Base-by-base conservation (phyloP, 768 basidiomycete species). In the Phanerochaete sordida region DNA sequence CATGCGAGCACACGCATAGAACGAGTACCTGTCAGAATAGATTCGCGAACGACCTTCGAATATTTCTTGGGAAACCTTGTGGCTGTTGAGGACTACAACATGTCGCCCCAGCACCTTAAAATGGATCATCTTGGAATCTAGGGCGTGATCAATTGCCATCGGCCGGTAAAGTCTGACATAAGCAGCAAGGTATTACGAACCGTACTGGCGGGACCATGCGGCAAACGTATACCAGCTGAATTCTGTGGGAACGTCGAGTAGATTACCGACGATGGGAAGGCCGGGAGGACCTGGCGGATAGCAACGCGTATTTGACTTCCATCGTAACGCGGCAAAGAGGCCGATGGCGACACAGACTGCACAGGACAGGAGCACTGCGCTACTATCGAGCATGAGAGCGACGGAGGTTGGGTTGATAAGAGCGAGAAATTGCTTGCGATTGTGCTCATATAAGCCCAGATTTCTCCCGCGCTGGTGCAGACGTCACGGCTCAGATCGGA, bases 1-100 rank as follows among this genome's bases (percentile, higher is more conserved):
- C n/a, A n/a, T n/a, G 37, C 21, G 24, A 7, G 2, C 12, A 31
- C 3, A 31, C 27, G n/a, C 2, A 15, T 39, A 16, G 31, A 27
- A 24, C 37, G 27, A 31, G 1, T 2, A 51, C 46, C 50, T 55
- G 48, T 60, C 59, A 26, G 69, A 70, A 53, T 70, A 71, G 9
- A 62, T 65, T 4, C 57, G 39, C 30, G 64, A 68, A 27, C 68
- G 70, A 47, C 66, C 65, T 23, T 71, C 67, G 30, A 72, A 58
- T 13, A 71, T 57, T 9, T 71, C 70, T 28, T 54, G 45, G 15
- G 63, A 60, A 1, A 62, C 63, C 26, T 65, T 26, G 7, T 50
- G 56, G 8, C 64, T 59, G 49, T 69, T 66, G 8, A 72, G 35
- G 16, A 72, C 51, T 15, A 72, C 37, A 21, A 69, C 56, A 15